Evolutionary conservation across 768 basidiomycete species (phyloP), one percentile per base, ranked within the genome.

Genomic region (Podaxis mareebaensis): DNA sequence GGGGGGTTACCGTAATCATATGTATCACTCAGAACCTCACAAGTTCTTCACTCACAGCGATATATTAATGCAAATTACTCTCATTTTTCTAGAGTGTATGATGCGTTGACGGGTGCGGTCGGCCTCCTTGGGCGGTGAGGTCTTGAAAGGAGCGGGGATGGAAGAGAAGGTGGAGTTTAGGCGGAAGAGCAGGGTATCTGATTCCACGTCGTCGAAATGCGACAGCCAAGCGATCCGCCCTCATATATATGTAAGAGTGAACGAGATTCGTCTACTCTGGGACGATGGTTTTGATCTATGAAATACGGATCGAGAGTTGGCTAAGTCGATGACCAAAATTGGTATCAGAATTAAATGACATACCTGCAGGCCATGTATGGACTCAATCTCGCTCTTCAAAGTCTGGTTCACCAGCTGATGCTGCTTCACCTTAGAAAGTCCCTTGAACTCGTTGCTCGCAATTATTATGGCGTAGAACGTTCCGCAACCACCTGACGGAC

Each of bases 311-410:
- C 42, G 49, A 60, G 22, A 11, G 13, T 36, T 11, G 20, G 54
- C 15, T 4, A 26, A 15, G 3, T 12, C 20, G 3, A 12, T 24
- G 13, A 2, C 22, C 20, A 44, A 20, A 42, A 36, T 58, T 26
- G 10, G 39, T 26, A 30, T 8, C 24, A n/a, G 33, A 48, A 54
- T 33, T 51, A 22, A 20, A 53, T n/a, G 42, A 72, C 86, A 61
- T 64, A 94, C 96, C 83, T 98, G 96, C 28, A 99, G 76, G 3
- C 97, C 97, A 73, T 99, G 97, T 58, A 98, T 96, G 12, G 83
- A 88, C 69, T 86, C 84, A 53, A 99, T 94, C 73, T 98, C 97
- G 69, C 89, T 79, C 77, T 96, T 95, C 66, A 99, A 77, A 10
- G 84, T 81, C 64, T 93, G 84, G 12, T 91, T 96, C 42, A 99